A percentile compares a stretch with the other conserved stretches of the same genome.
Conservation (phyloP, 495 filamentous ascomycete genomes). For the Coniosporium apollinis region DNA sequence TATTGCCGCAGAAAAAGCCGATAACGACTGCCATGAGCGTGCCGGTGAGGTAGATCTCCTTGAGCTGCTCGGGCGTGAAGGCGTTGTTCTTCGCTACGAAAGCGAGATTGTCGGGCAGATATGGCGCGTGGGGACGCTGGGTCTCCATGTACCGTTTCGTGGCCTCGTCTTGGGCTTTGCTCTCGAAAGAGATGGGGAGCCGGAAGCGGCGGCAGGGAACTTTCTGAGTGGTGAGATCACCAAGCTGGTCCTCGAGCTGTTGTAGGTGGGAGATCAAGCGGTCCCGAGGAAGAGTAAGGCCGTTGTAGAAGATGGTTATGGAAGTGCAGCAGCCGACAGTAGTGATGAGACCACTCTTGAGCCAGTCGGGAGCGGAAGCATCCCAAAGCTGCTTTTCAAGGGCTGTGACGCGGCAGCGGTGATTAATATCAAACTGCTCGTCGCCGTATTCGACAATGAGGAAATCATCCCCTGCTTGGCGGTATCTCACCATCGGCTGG, state of each 20-base stretch:
- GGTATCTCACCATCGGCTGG: conserved; percentile 29
- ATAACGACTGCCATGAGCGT: conserved; percentile 36
- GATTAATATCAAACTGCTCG: conserved; percentile 32
- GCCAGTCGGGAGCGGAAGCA: conserved; percentile 16
- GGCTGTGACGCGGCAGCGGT: conserved; percentile 32
- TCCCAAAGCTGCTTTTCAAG: conserved; percentile 27
- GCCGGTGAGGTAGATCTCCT: conserved; percentile 30
- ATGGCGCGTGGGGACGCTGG: conserved; percentile 39
- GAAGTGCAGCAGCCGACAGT: conserved; percentile 33
- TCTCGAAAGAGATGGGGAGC: conserved; percentile 38
- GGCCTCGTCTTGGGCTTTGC: conserved; percentile 30
- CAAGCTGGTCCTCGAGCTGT: conserved; percentile 17
- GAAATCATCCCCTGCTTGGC: conserved; percentile 39
- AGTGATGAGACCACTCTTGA: conserved; percentile 26
- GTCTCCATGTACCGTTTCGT: conserved; percentile 40
- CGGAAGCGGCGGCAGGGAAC: conserved; percentile 34
- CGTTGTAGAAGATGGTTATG: conserved; percentile 33
- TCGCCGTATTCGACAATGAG: conserved; percentile 38
- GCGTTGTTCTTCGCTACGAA: conserved; percentile 43
- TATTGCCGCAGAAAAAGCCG: conserved; percentile 40
- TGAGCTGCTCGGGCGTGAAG: conserved; percentile 29
- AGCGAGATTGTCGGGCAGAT: conserved; percentile 38
- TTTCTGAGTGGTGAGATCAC: conserved; percentile 23
- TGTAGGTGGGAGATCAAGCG: conserved; percentile 18
- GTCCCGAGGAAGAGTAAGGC: conserved; percentile 22